Evolutionary conservation across 2,329 filamentous ascomycete species (phyloP).

Genomic region (Talaromyces sp.): DNA sequence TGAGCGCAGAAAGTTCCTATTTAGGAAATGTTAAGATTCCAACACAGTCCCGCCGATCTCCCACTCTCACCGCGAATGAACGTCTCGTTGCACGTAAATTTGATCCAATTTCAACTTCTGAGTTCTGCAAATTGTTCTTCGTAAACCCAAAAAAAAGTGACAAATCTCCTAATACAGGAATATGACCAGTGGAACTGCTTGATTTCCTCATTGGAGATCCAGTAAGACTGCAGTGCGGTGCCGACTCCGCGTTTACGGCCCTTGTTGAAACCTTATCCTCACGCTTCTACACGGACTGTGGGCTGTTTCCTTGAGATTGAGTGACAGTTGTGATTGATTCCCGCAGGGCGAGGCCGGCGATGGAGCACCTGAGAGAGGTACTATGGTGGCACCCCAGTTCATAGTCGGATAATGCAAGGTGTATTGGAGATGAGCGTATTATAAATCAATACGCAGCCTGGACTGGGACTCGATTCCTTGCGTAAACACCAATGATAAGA

Average conservation of each 20-base stretch:
- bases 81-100: not conserved
- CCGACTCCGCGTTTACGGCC: not conserved
- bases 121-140: not conserved
- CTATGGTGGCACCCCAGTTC: too few relatives aligned
- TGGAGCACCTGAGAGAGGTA: not conserved
- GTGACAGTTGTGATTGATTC: not conserved
- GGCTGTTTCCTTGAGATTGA: not conserved
- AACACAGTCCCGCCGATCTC: not conserved
- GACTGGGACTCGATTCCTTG: too few relatives aligned
- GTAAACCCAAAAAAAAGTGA: not conserved
- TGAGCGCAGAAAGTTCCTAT: not conserved
- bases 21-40: not conserved
- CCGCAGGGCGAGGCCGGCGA: not conserved
- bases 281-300: not conserved
- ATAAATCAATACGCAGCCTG: not conserved
- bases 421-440: not conserved
- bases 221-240: not conserved
- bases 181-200: not conserved
- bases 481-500: not conserved
- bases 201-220: not conserved
- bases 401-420: too few relatives aligned
- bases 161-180: not conserved
- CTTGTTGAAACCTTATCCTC: not conserved
- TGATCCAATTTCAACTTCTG: not conserved
- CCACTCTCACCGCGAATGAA: not conserved